phyloP scores from a whole-genome alignment of 176 grass and related monocot species.

The Oryza punctata region DNA sequence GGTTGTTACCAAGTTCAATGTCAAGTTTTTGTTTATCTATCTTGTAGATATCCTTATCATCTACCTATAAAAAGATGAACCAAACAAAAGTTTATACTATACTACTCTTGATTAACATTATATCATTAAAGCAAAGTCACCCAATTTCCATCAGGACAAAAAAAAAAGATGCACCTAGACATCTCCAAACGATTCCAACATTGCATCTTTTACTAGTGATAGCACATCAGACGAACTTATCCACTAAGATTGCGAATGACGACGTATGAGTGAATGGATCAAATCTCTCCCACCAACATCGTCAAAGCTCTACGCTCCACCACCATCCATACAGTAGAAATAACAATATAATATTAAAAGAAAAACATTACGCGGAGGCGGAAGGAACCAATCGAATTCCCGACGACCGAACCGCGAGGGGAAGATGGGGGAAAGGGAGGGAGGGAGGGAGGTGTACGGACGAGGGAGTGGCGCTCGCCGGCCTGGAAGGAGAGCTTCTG shows the following conservation, averaged over 20 bases:
- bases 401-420: neutral
- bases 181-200: neutral
- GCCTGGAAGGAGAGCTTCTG: slow-evolving; percentile 84
- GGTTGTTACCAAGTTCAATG: neutral
- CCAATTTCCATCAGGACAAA: neutral
- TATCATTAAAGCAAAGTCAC: neutral
- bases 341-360: neutral
- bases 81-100: neutral
- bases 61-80: neutral
- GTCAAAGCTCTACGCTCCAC: neutral
- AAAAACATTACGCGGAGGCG: neutral
- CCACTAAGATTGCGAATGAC: neutral
- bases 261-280: neutral
- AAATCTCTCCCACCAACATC: neutral
- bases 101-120: neutral
- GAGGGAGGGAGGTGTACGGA: slow-evolving; percentile 21
- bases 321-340: neutral
- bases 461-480: slow-evolving; percentile 71
- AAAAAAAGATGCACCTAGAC: neutral
- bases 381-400: slow-evolving; percentile 3
- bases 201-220: neutral
- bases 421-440: neutral
- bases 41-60: neutral
- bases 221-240: neutral
- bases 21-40: neutral